Conservation (phyloP, 148 eudicot species). For the Arbutus unedo region DNA sequence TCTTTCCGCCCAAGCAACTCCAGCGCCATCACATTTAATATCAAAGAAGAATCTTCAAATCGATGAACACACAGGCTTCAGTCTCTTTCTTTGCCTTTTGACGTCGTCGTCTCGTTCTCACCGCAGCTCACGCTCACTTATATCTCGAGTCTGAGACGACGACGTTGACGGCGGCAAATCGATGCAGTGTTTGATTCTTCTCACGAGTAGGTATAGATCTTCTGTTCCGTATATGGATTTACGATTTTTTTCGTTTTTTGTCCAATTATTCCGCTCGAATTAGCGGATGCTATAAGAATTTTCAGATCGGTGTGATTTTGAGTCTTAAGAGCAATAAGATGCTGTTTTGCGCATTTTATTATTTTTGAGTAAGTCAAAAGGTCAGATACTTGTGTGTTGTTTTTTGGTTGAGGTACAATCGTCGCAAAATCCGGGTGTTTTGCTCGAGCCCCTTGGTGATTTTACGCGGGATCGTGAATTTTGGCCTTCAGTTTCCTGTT, state of each 20-base stretch:
- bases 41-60: not conserved
- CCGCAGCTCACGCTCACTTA: too few species aligned
- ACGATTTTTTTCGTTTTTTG: not conserved
- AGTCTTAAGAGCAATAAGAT: not conserved
- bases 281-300: not conserved
- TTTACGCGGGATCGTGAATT: not conserved
- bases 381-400: not conserved
- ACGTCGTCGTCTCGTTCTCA: conserved; percentile 17
- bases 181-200: not conserved
- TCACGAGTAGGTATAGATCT: not conserved
- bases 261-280: not conserved
- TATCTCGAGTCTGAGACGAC: conserved; percentile 14
- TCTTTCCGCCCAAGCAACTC: conserved; percentile 25
- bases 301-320: not conserved
- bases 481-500: not conserved
- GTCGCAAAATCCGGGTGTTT: not conserved
- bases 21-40: not conserved
- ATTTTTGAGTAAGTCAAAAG: not conserved
- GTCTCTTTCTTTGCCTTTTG: not conserved
- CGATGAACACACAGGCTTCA: not conserved
- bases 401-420: not conserved
- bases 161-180: conserved; percentile 8
- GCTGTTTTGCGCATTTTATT: not conserved
- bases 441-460: not conserved
- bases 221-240: not conserved